phyloP scores from a whole-genome alignment of 345 rosid genomes.

The Lumnitzera racemosa region DNA sequence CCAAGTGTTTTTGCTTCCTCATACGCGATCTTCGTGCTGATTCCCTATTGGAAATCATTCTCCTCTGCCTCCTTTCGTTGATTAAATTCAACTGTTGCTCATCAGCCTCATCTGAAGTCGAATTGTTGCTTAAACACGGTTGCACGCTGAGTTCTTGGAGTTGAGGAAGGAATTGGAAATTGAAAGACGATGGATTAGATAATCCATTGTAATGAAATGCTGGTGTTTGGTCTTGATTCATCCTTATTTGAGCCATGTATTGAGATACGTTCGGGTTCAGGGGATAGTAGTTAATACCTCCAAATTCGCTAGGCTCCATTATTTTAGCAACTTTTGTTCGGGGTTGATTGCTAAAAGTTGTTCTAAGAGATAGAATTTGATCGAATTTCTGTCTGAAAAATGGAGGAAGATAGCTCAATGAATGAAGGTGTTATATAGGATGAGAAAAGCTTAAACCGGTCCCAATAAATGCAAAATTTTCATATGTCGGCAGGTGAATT shows the following conservation, averaged over 20 bases:
- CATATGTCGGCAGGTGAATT: no score
- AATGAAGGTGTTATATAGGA: conserved; percentile 10
- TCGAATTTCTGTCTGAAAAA: neutral
- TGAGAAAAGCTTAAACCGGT: conserved; percentile 5
- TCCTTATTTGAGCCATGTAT: conserved; percentile 9
- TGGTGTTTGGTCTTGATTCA: conserved; percentile 14
- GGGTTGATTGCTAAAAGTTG: neutral
- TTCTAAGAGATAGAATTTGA: conserved; percentile 1
- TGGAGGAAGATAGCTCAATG: neutral
- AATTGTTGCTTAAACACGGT: conserved; percentile 11
- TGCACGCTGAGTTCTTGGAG: conserved; percentile 1
- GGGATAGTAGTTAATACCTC: conserved; percentile 1
- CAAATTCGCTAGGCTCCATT: conserved; percentile 15
- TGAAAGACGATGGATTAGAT: neutral
- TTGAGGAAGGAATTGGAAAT: conserved; percentile 5
- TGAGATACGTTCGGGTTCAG: conserved; percentile 5
- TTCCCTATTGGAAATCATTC: conserved; percentile 21
- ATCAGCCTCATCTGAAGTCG: conserved; percentile 18
- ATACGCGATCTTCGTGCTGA: conserved; percentile 17
- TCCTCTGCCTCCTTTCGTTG: conserved; percentile 17
- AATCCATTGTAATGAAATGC: conserved; percentile 6
- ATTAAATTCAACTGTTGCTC: conserved; percentile 15
- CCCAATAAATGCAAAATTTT: conserved; percentile 1
- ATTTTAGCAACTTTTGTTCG: no score
- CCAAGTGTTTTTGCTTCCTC: conserved; percentile 19